These are phyloP conservation scores for Aspergillus bombycis DNA, from an alignment of 2,329 filamentous ascomycete genomes.

Conservation along the genomic window DNA sequence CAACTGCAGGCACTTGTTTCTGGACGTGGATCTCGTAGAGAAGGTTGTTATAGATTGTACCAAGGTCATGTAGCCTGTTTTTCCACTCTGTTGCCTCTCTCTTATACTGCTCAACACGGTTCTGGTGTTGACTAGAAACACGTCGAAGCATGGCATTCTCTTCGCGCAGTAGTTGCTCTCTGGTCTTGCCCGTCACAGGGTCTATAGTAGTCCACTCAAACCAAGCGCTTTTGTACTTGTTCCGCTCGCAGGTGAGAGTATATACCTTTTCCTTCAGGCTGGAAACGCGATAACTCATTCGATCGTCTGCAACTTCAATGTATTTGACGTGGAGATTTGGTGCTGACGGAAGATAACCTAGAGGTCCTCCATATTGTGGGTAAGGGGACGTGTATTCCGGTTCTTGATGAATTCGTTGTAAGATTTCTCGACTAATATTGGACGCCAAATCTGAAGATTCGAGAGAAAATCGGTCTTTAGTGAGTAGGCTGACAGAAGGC, in stretches of 20 bases:
- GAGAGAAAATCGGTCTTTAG: slow-evolving; percentile 28
- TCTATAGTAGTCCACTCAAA: slow-evolving; percentile 29
- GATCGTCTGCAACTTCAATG: slow-evolving; percentile 28
- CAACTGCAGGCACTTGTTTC: slow-evolving; percentile 20
- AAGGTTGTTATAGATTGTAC: slow-evolving; percentile 29
- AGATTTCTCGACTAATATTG: slow-evolving; percentile 26
- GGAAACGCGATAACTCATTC: slow-evolving; percentile 26
- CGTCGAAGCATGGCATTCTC: slow-evolving; percentile 31
- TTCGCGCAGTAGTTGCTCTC: slow-evolving; percentile 22
- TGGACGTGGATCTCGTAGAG: slow-evolving; percentile 26
- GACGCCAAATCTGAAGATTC: slow-evolving; percentile 26
- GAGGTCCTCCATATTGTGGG: slow-evolving; percentile 25
- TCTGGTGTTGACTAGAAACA: slow-evolving; percentile 27
- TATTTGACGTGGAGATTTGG: slow-evolving; percentile 33
- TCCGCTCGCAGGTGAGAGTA: slow-evolving; percentile 31
- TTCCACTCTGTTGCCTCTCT: slow-evolving; percentile 33
- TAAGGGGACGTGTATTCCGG: slow-evolving; percentile 38
- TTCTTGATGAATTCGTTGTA: slow-evolving; percentile 22
- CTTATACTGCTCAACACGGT: slow-evolving; percentile 29
- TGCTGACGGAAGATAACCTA: slow-evolving; percentile 36
- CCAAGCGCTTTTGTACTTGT: slow-evolving; percentile 31
- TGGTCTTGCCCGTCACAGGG: slow-evolving; percentile 31
- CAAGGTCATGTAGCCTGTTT: slow-evolving; percentile 23
- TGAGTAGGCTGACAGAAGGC: slow-evolving; percentile 21
- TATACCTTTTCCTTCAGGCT: slow-evolving; percentile 27